phyloP scores from a whole-genome alignment of 192 early-diverging fungal genomes.

The Coemansia sp. region DNA sequence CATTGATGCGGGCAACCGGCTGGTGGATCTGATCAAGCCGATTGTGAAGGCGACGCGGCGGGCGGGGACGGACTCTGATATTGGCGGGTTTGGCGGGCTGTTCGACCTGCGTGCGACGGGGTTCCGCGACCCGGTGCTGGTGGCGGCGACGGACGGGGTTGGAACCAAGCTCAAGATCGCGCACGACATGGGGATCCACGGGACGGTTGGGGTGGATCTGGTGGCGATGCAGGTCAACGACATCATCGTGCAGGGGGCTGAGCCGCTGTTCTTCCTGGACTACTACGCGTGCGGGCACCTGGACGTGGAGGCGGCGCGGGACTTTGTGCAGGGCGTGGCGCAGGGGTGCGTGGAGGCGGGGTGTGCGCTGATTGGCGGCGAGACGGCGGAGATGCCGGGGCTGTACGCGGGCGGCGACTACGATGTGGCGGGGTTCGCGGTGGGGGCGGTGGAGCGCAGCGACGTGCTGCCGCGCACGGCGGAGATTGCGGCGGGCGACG shows the following conservation, averaged over 20 bases:
- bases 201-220: conserved; percentile 96
- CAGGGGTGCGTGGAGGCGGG: conserved; percentile 88
- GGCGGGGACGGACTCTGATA: conserved; percentile 91
- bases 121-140: conserved; percentile 89
- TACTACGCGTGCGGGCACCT: conserved; percentile 97
- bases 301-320: conserved; percentile 85
- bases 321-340: conserved; percentile 92
- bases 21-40: conserved; percentile 96
- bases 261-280: conserved; percentile 98
- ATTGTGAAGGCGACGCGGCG: conserved; percentile 91
- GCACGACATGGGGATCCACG: conserved; percentile 78
- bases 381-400: conserved; percentile 99
- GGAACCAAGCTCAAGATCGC: conserved; percentile 99
- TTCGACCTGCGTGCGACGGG: conserved; percentile 96
- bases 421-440: conserved; percentile 96
- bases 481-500: conserved; percentile 75
- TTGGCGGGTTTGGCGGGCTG: conserved; percentile 97
- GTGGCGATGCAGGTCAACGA: conserved; percentile 99
- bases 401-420: conserved; percentile 85
- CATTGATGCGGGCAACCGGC: conserved; percentile 93
- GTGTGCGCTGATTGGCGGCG: conserved; percentile 96
- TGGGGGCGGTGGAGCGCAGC: conserved; percentile 91
- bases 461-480: conserved; percentile 84
- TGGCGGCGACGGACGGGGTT: conserved; percentile 98
- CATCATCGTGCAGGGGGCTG: conserved; percentile 97